Base-by-base conservation (phyloP, 768 basidiomycete species). In the Boletus subparvulus region DNA sequence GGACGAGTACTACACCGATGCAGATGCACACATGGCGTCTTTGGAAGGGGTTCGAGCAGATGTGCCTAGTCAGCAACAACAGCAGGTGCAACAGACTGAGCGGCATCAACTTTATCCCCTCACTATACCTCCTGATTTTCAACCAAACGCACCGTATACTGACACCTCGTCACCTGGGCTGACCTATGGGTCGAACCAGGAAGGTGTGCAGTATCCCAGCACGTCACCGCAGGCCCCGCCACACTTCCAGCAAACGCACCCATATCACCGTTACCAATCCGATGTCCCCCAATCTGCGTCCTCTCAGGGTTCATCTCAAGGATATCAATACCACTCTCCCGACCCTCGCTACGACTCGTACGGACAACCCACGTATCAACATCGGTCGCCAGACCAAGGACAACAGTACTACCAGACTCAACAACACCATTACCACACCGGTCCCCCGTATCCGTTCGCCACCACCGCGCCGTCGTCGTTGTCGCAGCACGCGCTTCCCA, bases 1-100 rank as follows among this genome's bases (percentile, higher is more conserved):
- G 14, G 73, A 74, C 11, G 60, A 67, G 32, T 64, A 65, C 37
- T 58, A 62, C 16, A 52, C 59, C n/a, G 65, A 69, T 3, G 52
- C 50, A 13, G 71, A 72, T 24, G 46, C 50, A 16, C 50, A 59
- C 32, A 60, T 61, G 55, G n/a, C 41, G 1, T 12, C 57, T 21
- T 14, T 42, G 14, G 69, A 67, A 33, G 53, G 3, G 14, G 11
- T 21, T 7, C 43, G 1, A 21, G 50, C 59, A 12, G 39, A 28
- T 13, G 10, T 28, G 11, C 32, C 50, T 11, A 9, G 32, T 6
- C 52, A 3, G 32, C 45, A 36, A 30, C 30, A 47, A 24, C 53
- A 52, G 9, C 58, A 61, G 46, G 28, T 57, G 47, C 63, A 58
- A 59, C 47, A 66, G 36, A 33, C 53, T 47, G 56, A 67, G 60